A percentile compares a stretch with the other conserved stretches of the same genome.
Evolutionary conservation across 495 filamentous ascomycete genomes (phyloP).

Genomic region (Neurospora sp.): DNA sequence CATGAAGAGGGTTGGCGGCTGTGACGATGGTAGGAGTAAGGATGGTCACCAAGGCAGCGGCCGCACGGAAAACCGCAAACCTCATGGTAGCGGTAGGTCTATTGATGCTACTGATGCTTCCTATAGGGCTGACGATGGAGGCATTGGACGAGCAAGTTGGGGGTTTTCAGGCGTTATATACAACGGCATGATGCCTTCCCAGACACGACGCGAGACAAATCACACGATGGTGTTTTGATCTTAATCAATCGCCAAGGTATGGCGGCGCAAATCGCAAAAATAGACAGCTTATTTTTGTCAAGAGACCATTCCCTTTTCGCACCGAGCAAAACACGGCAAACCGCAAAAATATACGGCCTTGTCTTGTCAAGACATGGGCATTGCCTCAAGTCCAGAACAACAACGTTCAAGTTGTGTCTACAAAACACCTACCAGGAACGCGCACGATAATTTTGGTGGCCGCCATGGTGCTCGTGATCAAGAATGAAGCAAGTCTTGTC

Average conservation of each 20-base stretch:
- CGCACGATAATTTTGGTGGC: background rate
- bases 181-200: background rate
- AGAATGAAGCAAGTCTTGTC: background rate
- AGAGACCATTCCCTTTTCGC: background rate
- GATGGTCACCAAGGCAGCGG: background rate
- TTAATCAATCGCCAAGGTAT: background rate
- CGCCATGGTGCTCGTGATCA: background rate
- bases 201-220: background rate
- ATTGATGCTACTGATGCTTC: background rate
- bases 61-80: background rate
- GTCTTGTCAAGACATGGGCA: background rate
- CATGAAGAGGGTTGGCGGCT: background rate
- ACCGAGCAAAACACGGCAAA: background rate
- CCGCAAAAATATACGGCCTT: background rate
- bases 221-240: background rate
- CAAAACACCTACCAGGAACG: background rate
- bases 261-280: background rate
- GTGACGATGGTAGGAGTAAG: background rate
- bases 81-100: background rate
- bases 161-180: background rate
- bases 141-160: background rate
- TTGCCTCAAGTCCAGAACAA: background rate
- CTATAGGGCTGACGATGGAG: background rate
- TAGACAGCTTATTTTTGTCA: background rate
- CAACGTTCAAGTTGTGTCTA: background rate